Evolutionary conservation across 257 asterid genomes (phyloP).

Genomic region (Primulina eburnea): DNA sequence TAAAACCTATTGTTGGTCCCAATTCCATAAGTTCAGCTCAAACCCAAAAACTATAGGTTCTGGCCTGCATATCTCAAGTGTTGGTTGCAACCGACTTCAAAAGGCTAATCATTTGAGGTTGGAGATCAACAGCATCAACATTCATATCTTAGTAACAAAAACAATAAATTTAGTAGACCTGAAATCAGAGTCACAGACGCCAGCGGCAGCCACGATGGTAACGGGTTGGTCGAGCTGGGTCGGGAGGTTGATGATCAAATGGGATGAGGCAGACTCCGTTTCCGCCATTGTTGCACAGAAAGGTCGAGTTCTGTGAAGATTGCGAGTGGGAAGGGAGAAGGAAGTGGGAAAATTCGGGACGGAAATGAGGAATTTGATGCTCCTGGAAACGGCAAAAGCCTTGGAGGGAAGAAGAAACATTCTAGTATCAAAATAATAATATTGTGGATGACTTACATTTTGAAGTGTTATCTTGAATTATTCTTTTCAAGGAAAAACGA

Average conservation of each 20-base stretch:
- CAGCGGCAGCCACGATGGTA: conserved; percentile 59
- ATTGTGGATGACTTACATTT: no score
- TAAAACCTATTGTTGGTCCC: no score
- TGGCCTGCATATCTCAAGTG: no score
- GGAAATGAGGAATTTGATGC: conserved; percentile 25
- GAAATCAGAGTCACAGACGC: conserved; percentile 70
- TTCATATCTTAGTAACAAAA: neutral
- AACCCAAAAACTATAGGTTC: no score
- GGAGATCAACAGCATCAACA: neutral
- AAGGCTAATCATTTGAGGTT: no score
- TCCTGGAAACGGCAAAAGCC: conserved; percentile 27
- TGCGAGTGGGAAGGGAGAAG: conserved; percentile 20
- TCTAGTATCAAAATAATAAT: no score
- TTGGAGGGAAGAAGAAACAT: no score
- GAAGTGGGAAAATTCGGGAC: conserved; percentile 30
- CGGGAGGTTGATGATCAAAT: conserved; percentile 51
- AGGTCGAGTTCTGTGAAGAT: conserved; percentile 21
- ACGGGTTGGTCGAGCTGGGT: conserved; percentile 57
- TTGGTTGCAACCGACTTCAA: no score
- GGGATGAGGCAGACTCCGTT: conserved; percentile 44
- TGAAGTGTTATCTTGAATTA: no score
- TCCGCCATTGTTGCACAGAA: conserved; percentile 42
- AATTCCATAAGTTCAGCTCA: no score
- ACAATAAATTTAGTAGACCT: conserved; percentile 30
- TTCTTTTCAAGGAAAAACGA: no score